Evolutionary conservation across 2,329 filamentous ascomycete species (phyloP), one percentile per base, ranked within the genome.

Genomic region (Xylariomycetidae sp.): DNA sequence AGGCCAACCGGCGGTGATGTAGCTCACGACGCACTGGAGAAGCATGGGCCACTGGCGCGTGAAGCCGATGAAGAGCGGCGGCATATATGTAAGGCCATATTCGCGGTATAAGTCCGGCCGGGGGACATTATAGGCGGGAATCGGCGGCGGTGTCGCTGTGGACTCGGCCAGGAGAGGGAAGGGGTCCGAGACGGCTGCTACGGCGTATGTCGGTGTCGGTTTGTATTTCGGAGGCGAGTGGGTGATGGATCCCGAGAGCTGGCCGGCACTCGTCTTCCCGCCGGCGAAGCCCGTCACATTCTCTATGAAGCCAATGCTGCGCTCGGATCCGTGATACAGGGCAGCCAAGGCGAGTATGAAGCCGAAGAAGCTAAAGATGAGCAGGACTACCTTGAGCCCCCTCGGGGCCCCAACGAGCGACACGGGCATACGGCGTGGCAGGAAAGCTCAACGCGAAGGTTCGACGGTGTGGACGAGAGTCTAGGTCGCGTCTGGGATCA

Each of bases 31-130:
- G 3, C 60, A 59, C 48, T 71, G 67, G 36, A 65, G 56, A 6
- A 71, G 56, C 39, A 71, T 56, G 10, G 56, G 54, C 57, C 60
- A 66, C 46, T 68, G 68, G n/a, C 64, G 52, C 1, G 66, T 68
- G 46, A 70, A 72, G 5, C 65, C 62, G 19, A 72, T 68, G 39
- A 68, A 63, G 4, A 71, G 59, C 6, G 67, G 66, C 1, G 67
- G 60, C 19, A 40, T 41, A 28, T 49, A 48, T 14, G 47, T 43
- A 7, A 54, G 42, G 31, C 51, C 51, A 32, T 53, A 52, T 16
- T 53, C 53, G 33, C 58, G 52, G 12, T 50, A 45, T 12, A 61
- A 49, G 25, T 57, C 56, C 12, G 50, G 43, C n/a, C 45, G 40
- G 1, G 59, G 58, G 10, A 43, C 29, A 37, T 61, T 62, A 46